Percentiles rank a stretch among this genome's conserved stretches.
phyloP scores from a whole-genome alignment of 2,329 filamentous ascomycete genomes.

The Ceratocystis papillata region DNA sequence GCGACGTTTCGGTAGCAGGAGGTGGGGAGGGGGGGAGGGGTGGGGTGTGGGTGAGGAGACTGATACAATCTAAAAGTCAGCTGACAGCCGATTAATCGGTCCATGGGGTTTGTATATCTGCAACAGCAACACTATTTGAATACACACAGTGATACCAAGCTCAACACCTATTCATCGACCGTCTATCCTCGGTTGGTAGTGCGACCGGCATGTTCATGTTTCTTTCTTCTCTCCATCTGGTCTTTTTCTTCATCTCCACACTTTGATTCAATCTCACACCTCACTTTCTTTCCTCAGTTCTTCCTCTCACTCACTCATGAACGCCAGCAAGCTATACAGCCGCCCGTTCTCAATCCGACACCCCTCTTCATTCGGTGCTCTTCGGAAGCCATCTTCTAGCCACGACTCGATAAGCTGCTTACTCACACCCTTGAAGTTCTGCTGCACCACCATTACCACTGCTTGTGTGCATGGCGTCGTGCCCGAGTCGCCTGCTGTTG shows the following conservation, averaged over 20 bases:
- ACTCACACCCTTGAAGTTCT: constrained; percentile 29
- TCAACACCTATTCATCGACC: neutral
- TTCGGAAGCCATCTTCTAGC: constrained; percentile 29
- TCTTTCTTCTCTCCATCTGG: neutral
- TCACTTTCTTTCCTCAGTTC: neutral
- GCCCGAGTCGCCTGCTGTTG: constrained; percentile 8
- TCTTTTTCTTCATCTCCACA: neutral
- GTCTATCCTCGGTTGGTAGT: neutral
- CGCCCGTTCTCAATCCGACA: constrained; percentile 30
- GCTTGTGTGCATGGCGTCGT: constrained; percentile 31
- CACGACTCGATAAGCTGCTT: constrained; percentile 26
- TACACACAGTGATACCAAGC: constrained; percentile 12
- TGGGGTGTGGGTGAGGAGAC: no score
- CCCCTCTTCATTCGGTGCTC: constrained; percentile 26
- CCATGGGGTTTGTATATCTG: neutral
- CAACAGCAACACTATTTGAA: neutral
- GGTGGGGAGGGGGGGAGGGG: neutral
- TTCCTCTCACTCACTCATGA: constrained; percentile 27
- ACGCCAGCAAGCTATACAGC: constrained; percentile 28
- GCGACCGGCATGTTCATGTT: neutral
- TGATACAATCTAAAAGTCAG: constrained; percentile 5
- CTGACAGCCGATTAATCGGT: neutral
- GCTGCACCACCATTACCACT: constrained; percentile 30
- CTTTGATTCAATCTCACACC: neutral
- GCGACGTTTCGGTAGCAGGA: neutral